These are phyloP conservation scores for Mrakia blollopis DNA, from an alignment of 768 basidiomycete species.

Conservation along the genomic window DNA sequence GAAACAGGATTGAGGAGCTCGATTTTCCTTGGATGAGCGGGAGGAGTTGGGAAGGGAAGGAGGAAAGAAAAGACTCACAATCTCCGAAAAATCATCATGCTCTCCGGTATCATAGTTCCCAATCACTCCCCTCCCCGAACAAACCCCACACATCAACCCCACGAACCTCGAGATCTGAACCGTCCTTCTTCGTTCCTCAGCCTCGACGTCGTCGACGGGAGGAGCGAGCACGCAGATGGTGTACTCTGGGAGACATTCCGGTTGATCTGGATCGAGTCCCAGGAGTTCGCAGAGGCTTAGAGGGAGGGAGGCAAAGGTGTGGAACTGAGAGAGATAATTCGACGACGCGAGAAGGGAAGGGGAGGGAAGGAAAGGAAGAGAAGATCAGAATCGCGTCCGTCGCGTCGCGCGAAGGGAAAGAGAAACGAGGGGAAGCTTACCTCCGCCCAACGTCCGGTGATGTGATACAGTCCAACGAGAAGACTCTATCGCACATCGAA, in stretches of 20 bases:
- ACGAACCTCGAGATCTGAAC: constrained; percentile 10
- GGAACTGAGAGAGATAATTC: too few species aligned
- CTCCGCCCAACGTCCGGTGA: constrained; percentile 5
- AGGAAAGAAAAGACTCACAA: neutral
- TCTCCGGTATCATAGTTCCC: neutral
- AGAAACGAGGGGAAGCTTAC: neutral
- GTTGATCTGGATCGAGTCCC: constrained; percentile 19
- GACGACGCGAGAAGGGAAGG: too few species aligned
- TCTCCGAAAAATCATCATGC: neutral
- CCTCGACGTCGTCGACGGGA: constrained; percentile 3
- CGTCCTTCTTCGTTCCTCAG: constrained; percentile 25
- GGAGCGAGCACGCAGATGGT: constrained; percentile 15
- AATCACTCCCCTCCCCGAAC: constrained; percentile 1
- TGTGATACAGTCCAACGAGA: constrained; percentile 1
- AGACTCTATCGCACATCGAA: neutral
- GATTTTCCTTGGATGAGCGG: too few species aligned
- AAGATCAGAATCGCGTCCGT: neutral
- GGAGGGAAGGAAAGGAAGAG: neutral
- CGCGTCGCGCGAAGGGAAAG: neutral
- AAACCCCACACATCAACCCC: constrained; percentile 2
- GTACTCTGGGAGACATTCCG: constrained; percentile 20
- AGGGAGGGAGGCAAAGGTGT: constrained; percentile 27
- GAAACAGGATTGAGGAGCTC: too few species aligned
- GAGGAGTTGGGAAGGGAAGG: too few species aligned
- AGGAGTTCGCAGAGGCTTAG: constrained; percentile 21